Base-by-base conservation (phyloP, 163 green algal genomes). In the Scenedesmus sp. region DNA sequence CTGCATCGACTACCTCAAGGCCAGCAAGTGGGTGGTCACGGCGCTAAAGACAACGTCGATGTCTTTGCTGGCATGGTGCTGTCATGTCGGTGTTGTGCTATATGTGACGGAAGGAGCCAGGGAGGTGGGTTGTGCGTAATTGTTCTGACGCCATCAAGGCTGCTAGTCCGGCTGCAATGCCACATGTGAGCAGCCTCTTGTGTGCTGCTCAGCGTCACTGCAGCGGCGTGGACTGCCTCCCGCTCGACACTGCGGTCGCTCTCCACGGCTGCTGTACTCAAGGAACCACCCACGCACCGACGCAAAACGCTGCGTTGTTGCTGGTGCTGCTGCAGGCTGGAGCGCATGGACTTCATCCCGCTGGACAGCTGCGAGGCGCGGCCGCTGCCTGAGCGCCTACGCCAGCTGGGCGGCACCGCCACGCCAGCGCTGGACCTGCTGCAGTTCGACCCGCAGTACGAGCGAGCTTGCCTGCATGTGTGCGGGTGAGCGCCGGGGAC, bases 281-380 rank as follows among this genome's bases (percentile, higher is more conserved):
- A n/a, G n/a, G n/a, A 15, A 68, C 56, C 15, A n/a, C 26, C 13
- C 61, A 49, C 22, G 24, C 72, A 20, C 72, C 46, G 13, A 13
- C 72, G 13, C 72, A n/a, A 49, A 7, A 49, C 24, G 13, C 35
- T 56, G 9, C 13, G 18, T 59, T 13, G 49, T 83, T 83, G 20
- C 43, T 42, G 9, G 42, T 83, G 37, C 35, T 13, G 13, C 26
- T 73, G 26, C 87, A 87, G 87, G 80, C 82, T 89, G 72, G 92
- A 96, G 30, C 94, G 95, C n/a, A 97, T 99, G 94, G 98, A 96
- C 49, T 99, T 99, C 93, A 92, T 98, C n/a, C 97, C 97, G 0
- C 90, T 99, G 44, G 91, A 95, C 72, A 95, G 91, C 49, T 93
- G 98, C 87, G 94, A 94, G 92, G 94, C 94, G 42, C 42, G 72